These are phyloP conservation scores for Tulasnella sp. DNA, from an alignment of 768 basidiomycete genomes.

Conservation along the genomic window DNA sequence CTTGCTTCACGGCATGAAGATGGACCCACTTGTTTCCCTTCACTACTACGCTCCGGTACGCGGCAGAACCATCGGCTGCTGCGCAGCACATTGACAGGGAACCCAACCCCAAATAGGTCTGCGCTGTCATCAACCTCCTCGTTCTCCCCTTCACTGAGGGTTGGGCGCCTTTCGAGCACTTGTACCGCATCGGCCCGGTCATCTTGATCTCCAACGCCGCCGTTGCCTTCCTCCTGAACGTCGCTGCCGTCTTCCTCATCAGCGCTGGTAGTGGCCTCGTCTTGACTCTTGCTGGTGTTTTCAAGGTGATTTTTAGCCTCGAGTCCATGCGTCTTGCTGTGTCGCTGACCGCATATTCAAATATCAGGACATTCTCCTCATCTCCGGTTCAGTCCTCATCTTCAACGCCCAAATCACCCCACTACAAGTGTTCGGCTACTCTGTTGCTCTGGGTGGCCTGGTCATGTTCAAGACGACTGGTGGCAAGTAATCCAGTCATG, in stretches of 20 bases:
- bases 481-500: slow-evolving; percentile 38
- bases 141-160: slow-evolving; percentile 92
- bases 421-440: slow-evolving; percentile 84
- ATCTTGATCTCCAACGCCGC: slow-evolving; percentile 76
- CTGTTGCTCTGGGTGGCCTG: slow-evolving; percentile 76
- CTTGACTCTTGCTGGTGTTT: slow-evolving; percentile 87
- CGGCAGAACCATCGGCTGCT: slow-evolving; percentile 1
- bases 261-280: slow-evolving; percentile 81
- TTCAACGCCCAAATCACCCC: slow-evolving; percentile 75
- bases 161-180: slow-evolving; percentile 70
- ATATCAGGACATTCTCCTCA: slow-evolving; percentile 84
- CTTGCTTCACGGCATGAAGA: slow-evolving; percentile 88
- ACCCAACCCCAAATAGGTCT: slow-evolving; percentile 39
- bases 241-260: slow-evolving; percentile 92
- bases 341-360: neutral
- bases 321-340: slow-evolving; percentile 4
- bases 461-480: slow-evolving; percentile 71
- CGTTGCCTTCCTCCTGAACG: slow-evolving; percentile 81
- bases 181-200: slow-evolving; percentile 53
- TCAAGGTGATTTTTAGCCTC: slow-evolving; percentile 49
- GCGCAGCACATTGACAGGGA: neutral
- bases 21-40: slow-evolving; percentile 92
- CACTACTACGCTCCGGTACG: slow-evolving; percentile 87
- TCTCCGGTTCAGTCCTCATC: slow-evolving; percentile 80
- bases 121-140: slow-evolving; percentile 77